These are phyloP conservation scores for Aspergillus ruber DNA, from an alignment of 2,329 filamentous ascomycete genomes.

Conservation along the genomic window DNA sequence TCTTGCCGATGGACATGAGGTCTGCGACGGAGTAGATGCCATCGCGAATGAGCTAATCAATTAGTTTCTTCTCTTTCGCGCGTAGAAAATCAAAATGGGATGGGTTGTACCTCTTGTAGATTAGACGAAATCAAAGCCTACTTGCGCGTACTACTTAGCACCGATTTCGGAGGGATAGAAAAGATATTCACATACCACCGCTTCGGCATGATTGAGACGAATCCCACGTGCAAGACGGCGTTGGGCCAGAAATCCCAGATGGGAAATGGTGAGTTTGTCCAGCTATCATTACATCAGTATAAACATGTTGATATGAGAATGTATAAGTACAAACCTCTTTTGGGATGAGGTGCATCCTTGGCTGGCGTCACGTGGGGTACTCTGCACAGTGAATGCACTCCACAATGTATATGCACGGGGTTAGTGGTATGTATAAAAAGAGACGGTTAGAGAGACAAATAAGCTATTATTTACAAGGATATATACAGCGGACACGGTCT, in stretches of 20 bases:
- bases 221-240: slow-evolving; percentile 80
- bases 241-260: slow-evolving; percentile 82
- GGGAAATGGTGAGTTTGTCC: slow-evolving; percentile 91
- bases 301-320: not conserved
- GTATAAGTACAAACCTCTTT: slow-evolving; percentile 34
- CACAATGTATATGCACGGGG: too few species aligned
- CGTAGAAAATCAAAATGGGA: too few species aligned
- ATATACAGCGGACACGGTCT: not conserved
- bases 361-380: not conserved
- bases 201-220: slow-evolving; percentile 83
- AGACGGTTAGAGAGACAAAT: slow-evolving; percentile 6
- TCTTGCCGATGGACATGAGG: slow-evolving; percentile 85
- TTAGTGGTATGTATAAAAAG: not conserved
- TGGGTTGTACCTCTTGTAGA: slow-evolving; percentile 78
- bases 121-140: slow-evolving; percentile 65
- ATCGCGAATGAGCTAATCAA: slow-evolving; percentile 75
- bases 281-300: slow-evolving; percentile 50
- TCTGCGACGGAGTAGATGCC: slow-evolving; percentile 85
- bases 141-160: slow-evolving; percentile 5
- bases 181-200: slow-evolving; percentile 51
- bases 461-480: not conserved
- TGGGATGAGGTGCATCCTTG: slow-evolving; percentile 41
- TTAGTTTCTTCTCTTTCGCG: too few species aligned
- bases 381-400: not conserved
- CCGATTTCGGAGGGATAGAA: not conserved